Evolutionary conservation across 2,329 filamentous ascomycete species (phyloP), one percentile per base, ranked within the genome.

Genomic region (Xylariaceae sp.): DNA sequence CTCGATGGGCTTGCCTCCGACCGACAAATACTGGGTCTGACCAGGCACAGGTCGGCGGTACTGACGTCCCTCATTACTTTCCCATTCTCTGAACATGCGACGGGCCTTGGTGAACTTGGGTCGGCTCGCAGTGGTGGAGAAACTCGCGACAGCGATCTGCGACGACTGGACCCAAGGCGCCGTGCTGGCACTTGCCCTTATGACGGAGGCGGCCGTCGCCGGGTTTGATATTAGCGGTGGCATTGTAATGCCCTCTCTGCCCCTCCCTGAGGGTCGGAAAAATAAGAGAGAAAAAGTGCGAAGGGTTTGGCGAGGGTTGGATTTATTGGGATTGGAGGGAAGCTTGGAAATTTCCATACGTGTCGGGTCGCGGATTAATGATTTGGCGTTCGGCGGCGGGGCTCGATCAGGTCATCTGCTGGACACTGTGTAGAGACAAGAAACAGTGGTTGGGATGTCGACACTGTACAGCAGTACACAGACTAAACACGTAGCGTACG

Each of bases 111-210:
- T 67, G 47, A 67, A 67, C 23, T 60, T 63, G 34, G 57, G 61
- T 39, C 64, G 67, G 56, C 62, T 65, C 15, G 66, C 56, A n/a
- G 69, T 71, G 1, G 69, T 69, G 45, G 69, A 71, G 65, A 71
- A 71, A 60, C 62, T 58, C 47, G 66, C 67, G 52, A 34, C 60
- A n/a, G 60, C 15, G 13, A 51, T 51, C 44, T 57, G 58, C 35
- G 23, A 44, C 37, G 51, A 37, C 56, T 44, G 59, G 7, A 45
- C 47, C 30, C 51, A 45, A 34, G 55, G 42, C 56, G 60, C 37
- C 35, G 61, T 34, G 45, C 58, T 54, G 55, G 52, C 47, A 49
- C 61, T 57, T 44, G 55, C 15, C 48, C 58, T 57, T 52, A 48
- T 42, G 47, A 55, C 44, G 6, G 50, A 55, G 51, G 66, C 57